Evolutionary conservation across 1,284 basidiomycete genomes (phyloP), one percentile per base, ranked within the genome.

Genomic region (Golubevia sp.): DNA sequence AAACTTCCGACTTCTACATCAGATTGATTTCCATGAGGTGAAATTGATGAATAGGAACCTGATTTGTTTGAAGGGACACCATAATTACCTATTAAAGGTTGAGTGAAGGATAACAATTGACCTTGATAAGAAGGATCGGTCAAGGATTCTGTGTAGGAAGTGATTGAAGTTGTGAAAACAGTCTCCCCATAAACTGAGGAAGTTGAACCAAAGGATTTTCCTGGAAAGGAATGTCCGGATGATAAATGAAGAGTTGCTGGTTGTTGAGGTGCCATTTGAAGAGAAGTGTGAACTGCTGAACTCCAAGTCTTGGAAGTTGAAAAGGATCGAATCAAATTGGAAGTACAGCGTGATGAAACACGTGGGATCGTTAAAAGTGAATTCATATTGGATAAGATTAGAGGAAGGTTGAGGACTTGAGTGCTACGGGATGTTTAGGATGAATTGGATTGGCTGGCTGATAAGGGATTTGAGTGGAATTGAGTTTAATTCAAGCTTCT

Each of bases 101-200:
- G 92, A 26, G 96, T 99, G 86, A 99, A 99, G 64, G 98, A 94
- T 67, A 99, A 89, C 75, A 99, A 94, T 86, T 99, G 97, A 59
- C 94, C 92, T 44, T 93, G 92, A 86, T 99, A 99, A 7, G 97
- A 99, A 4, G 96, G 96, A 84, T 99, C 96, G 54, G 96, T 99
- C 93, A 99, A 97, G 15, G 94, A 97, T 86, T 99, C 97, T 61
- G 95, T 98, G 85, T 99, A 99, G 60, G 94, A 97, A 5, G 97
- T 99, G 84, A 99, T 99, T 59, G 93, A 95, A 38, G 96, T 99
- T 24, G 94, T 96, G 86, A 99, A 99, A 27, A 99, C 96, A 2
- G 96, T 97, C 87, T 99, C 96, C 67, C 97, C 97, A 85, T 89
- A 99, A 63, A 91, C 90, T 79, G 92, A 94, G 79, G 88, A 90